A percentile compares a stretch with the other conserved stretches of the same genome.
phyloP scores from a whole-genome alignment of 2,329 filamentous ascomycete species.

The Sclerotiophoma versabilis region DNA sequence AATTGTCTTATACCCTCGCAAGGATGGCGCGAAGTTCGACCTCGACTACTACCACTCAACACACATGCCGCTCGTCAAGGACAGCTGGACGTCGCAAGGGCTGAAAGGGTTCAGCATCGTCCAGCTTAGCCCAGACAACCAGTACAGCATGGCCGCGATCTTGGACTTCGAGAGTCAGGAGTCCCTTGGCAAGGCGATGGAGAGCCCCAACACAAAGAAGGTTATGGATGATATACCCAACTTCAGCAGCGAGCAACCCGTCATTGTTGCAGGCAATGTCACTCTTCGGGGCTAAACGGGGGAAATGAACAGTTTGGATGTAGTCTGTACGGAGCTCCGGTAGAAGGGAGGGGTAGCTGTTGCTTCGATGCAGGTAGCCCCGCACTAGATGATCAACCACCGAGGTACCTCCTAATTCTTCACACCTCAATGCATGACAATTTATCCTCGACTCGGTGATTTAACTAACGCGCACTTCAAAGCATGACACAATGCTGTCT shows the following conservation, averaged over 20 bases:
- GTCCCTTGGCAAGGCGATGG: slow-evolving; percentile 28
- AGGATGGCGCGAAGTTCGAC: slow-evolving; percentile 54
- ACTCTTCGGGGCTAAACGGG: slow-evolving; percentile 20
- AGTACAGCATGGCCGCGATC: slow-evolving; percentile 27
- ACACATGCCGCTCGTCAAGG: slow-evolving; percentile 57
- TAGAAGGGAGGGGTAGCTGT: slow-evolving; percentile 17
- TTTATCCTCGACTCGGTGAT: slow-evolving; percentile 9
- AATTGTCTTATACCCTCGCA: slow-evolving; percentile 53
- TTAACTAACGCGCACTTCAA: background rate
- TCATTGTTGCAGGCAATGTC: slow-evolving; percentile 34
- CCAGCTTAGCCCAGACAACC: slow-evolving; percentile 28
- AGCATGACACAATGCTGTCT: slow-evolving; percentile 7
- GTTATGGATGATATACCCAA: slow-evolving; percentile 48
- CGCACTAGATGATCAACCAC: slow-evolving; percentile 13
- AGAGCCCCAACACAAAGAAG: slow-evolving; percentile 34
- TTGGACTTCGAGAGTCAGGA: slow-evolving; percentile 39
- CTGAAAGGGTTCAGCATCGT: slow-evolving; percentile 41
- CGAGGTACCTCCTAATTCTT: slow-evolving; percentile 16
- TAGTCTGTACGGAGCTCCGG: slow-evolving; percentile 11
- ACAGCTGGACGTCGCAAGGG: slow-evolving; percentile 51
- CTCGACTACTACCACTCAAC: slow-evolving; percentile 57
- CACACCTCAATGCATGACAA: slow-evolving; percentile 15
- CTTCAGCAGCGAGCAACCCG: slow-evolving; percentile 47
- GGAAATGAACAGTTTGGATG: background rate
- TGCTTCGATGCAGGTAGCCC: slow-evolving; percentile 5